Evolutionary conservation across 2,329 filamentous ascomycete genomes (phyloP), one percentile per base, ranked within the genome.

Genomic region (Verticillium klebahnii): DNA sequence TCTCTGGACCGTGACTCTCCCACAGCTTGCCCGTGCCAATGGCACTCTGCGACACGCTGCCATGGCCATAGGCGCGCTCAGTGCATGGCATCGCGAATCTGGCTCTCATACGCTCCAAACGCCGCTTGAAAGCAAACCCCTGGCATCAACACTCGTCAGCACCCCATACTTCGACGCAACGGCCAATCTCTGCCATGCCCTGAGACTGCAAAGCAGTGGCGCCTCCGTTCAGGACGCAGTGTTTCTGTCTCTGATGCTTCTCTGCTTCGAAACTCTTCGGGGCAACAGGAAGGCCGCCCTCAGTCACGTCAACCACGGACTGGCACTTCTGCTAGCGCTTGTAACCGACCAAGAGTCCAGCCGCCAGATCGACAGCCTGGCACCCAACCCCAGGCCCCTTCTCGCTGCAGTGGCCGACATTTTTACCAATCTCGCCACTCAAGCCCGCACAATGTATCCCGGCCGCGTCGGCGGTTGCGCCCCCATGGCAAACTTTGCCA

Each of bases 251-350:
- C 57, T 76, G 0, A 52, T 76, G 3, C 63, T 72, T 1, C 57
- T 76, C 0, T 69, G 67, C 12, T 76, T 76, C 15, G 74, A 76
- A 36, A 69, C 62, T 0, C 60, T 76, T 0, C 61, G 72, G 11
- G 74, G 71, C 1, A 69, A 72, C 15, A 66, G 63, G 9, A 72
- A 69, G 37, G 70, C 70, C 8, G 74, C 73, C 0, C 57, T 75
- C 17, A 68, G 71, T n/a, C 74, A 76, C 56, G 65, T 76, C 5
- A 75, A 75, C 19, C 74, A 76, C 54, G 73, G 71, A 0, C 61
- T 76, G 11, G 69, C 74, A 9, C 66, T 77, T 4, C 54, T 77
- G 1, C 65, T 77, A 17, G 62, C 69, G 1, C 56, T 77, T 6
- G 11, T 75, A n/a, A 69, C 69, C 0, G 72, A 73, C 11, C 57